Base-by-base conservation (phyloP, 139 green algal genomes). In the Penium margaritaceum region DNA sequence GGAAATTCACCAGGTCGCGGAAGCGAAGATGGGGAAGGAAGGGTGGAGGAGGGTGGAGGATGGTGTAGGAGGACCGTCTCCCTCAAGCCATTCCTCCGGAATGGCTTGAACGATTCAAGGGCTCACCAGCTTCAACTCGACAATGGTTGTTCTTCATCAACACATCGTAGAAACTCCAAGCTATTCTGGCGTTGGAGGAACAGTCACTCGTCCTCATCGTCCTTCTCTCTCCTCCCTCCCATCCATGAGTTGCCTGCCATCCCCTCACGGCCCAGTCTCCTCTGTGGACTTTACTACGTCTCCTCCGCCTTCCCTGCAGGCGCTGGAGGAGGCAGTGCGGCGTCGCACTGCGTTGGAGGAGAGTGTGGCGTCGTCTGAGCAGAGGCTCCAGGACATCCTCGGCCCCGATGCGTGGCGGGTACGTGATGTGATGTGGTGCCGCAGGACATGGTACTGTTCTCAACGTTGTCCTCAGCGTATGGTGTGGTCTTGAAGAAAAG, bases 321-420 rank as follows among this genome's bases (percentile, higher is more conserved):
- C 39, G 24, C 37, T 61, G 64, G 37, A 58, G 64, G 38, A 72
- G 39, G 43, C 64, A 27, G 41, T 60, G 38, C 3, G 41, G 24
- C 37, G n/a, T 19, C 21, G 39, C 1, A 38, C 63, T 1, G 63
- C 36, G 21, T 39, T 72, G 39, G 41, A 61, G 64, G 64, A 57
- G 29, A 57, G 41, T 4, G 43, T 72, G 41, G 21, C 15, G 32
- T 1, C 32, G 3, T 24, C n/a, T 1, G 61, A 67, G 61, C 4
- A 67, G 61, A 7, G 33, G 34, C 34, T 53, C 12, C 33, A 15
- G 7, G 61, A 67, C 0, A 27, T n/a, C 30, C 34, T 67, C 19
- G 61, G 61, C 5, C 34, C 7, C 33, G 61, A 67, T 36, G 61
- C 61, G 0, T 9, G 9, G 9, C 41, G 12, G 41, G 41, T 51